These are phyloP conservation scores for Conringia planisiliqua DNA, from an alignment of 345 rosid genomes.

Conservation along the genomic window DNA sequence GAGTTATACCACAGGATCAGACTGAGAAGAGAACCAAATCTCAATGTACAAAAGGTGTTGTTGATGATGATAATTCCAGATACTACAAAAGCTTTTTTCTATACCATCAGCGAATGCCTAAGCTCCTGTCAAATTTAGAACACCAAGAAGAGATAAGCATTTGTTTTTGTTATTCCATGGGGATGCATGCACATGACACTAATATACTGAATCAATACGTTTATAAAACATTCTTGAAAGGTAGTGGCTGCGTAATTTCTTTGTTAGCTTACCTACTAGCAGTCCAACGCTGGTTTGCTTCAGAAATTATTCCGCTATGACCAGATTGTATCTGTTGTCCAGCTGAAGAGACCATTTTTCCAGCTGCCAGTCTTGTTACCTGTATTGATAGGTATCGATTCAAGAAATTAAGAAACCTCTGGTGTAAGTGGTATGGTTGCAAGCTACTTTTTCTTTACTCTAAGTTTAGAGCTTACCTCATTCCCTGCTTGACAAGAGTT, in stretches of 20 bases:
- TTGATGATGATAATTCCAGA: constrained; percentile 6
- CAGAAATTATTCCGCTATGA: constrained; percentile 31
- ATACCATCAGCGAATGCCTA: constrained; percentile 50
- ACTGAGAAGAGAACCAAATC: constrained; percentile 11
- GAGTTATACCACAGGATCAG: not conserved
- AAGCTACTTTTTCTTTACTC: not conserved
- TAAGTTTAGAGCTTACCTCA: constrained; percentile 45
- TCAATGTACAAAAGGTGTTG: constrained; percentile 24
- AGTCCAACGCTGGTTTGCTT: constrained; percentile 40
- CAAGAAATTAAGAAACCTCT: not conserved
- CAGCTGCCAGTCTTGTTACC: constrained; percentile 37
- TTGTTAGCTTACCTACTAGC: constrained; percentile 39
- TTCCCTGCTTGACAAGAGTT: constrained; percentile 51
- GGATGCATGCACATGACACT: not conserved
- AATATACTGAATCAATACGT: not conserved
- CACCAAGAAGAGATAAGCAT: constrained; percentile 4
- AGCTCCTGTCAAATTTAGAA: constrained; percentile 41
- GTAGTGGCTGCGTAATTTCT: not conserved
- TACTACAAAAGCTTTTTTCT: not conserved
- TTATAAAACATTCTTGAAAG: not conserved
- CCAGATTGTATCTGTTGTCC: constrained; percentile 41
- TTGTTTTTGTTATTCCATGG: not conserved
- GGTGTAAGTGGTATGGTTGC: not conserved
- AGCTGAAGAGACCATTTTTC: constrained; percentile 31
- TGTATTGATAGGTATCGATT: constrained; percentile 13